phyloP scores from a whole-genome alignment of 306 rosid genomes.

The Betula pendula region DNA sequence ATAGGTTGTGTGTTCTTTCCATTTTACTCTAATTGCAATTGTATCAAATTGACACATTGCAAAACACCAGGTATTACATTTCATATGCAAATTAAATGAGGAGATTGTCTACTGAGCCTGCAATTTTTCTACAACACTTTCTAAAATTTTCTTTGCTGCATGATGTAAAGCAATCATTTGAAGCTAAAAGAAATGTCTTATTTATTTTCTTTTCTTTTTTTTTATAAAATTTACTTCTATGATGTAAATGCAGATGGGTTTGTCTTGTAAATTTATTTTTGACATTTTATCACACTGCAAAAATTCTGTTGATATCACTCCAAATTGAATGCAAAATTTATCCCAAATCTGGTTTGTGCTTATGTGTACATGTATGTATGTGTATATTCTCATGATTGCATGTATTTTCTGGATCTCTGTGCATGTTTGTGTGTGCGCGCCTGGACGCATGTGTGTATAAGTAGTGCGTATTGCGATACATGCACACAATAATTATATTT shows the following conservation, averaged over 20 bases:
- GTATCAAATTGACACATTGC: neutral
- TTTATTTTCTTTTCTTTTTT: too few relatives aligned
- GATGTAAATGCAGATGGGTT: neutral
- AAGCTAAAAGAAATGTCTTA: neutral
- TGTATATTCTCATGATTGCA: neutral
- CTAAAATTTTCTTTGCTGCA: neutral
- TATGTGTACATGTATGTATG: neutral
- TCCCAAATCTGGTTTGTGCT: neutral
- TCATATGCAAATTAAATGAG: neutral
- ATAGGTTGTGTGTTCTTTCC: neutral
- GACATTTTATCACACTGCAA: neutral
- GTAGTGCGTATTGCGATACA: neutral
- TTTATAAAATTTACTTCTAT: neutral
- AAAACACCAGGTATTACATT: neutral
- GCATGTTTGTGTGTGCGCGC: too few relatives aligned
- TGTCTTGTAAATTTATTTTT: neutral
- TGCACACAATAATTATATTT: neutral
- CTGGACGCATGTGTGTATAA: too few relatives aligned
- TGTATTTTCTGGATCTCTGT: neutral
- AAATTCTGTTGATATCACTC: neutral
- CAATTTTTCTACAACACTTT: neutral
- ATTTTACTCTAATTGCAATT: slow-evolving; percentile 1
- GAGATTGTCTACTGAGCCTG: neutral
- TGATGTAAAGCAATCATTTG: neutral
- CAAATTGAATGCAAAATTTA: neutral